These are phyloP conservation scores for Cyberlindnera euphorbiae DNA, from an alignment of 805 yeast species.

Conservation along the genomic window DNA sequence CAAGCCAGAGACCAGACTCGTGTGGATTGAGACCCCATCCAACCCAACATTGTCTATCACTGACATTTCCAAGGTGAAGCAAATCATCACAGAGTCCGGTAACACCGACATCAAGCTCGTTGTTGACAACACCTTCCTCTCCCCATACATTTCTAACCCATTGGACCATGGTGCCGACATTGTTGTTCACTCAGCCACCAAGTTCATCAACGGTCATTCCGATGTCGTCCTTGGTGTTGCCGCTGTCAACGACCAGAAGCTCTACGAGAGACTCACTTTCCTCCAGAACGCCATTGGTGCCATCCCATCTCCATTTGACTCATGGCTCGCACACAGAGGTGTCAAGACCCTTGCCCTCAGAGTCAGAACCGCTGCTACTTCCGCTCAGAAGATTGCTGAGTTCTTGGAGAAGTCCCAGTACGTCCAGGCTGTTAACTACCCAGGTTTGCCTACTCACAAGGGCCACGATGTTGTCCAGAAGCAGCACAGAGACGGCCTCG, in stretches of 20 bases:
- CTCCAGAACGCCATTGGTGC: conserved; percentile 88
- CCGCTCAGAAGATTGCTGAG: conserved; percentile 69
- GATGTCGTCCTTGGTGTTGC: conserved; percentile 86
- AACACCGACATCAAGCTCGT: conserved; percentile 56
- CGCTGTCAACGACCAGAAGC: conserved; percentile 57
- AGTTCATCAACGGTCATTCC: conserved; percentile 88
- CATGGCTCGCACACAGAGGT: conserved; percentile 92
- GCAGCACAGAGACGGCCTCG: conserved; percentile 81
- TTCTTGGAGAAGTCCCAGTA: conserved; percentile 44
- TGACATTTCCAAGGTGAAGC: conserved; percentile 60
- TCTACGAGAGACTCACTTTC: conserved; percentile 64
- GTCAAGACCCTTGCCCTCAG: conserved; percentile 82
- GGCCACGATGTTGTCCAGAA: conserved; percentile 57
- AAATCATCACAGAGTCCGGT: conserved; percentile 44
- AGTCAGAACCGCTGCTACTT: conserved; percentile 59
- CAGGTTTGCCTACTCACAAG: conserved; percentile 67
- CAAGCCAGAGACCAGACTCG: conserved; percentile 61
- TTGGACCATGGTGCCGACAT: conserved; percentile 79
- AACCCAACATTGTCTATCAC: conserved; percentile 83
- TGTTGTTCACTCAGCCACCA: conserved; percentile 85
- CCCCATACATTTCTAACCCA: conserved; percentile 86
- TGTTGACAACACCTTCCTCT: conserved; percentile 85
- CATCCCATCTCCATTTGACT: conserved; percentile 84
- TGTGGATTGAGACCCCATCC: conserved; percentile 87
- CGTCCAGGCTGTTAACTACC: conserved; percentile 73